Percentiles rank a stretch among this genome's conserved stretches.
These are phyloP conservation scores for Ramaria sp. DNA, from an alignment of 768 basidiomycete species.

Conservation along the genomic window DNA sequence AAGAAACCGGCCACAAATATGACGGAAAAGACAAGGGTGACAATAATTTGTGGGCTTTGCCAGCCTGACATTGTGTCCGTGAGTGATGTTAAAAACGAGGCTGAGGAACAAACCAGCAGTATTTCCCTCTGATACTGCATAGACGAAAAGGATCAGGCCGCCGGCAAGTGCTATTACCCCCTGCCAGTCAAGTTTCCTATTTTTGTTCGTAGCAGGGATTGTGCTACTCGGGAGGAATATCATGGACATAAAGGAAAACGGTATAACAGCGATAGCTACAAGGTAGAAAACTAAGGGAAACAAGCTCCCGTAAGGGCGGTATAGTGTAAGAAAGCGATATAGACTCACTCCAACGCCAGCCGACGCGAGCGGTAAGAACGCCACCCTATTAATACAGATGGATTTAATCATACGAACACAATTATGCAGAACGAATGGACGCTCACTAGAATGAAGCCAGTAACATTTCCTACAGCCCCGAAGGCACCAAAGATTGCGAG, in stretches of 20 bases:
- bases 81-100: too few relatives aligned
- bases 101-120: not conserved
- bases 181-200: constrained; percentile 7
- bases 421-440: not conserved
- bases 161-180: constrained; percentile 2
- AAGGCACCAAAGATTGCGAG: constrained; percentile 35
- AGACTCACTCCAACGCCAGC: constrained; percentile 8
- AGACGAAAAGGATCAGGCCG: constrained; percentile 2
- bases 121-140: constrained; percentile 6
- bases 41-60: constrained; percentile 32
- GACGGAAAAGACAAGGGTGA: constrained; percentile 35
- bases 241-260: constrained; percentile 22
- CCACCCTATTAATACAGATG: not conserved
- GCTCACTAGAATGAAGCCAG: constrained; percentile 5
- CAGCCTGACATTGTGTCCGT: constrained; percentile 25
- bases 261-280: constrained; percentile 27
- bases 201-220: not conserved
- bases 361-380: constrained; percentile 1
- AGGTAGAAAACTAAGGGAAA: constrained; percentile 32
- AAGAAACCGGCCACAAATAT: constrained; percentile 33
- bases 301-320: not conserved
- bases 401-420: not conserved
- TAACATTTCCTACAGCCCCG: constrained; percentile 36
- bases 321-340: not conserved
- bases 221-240: constrained; percentile 24